Conservation (phyloP, 202 grass and related monocot species). For the Musa balbisiana region DNA sequence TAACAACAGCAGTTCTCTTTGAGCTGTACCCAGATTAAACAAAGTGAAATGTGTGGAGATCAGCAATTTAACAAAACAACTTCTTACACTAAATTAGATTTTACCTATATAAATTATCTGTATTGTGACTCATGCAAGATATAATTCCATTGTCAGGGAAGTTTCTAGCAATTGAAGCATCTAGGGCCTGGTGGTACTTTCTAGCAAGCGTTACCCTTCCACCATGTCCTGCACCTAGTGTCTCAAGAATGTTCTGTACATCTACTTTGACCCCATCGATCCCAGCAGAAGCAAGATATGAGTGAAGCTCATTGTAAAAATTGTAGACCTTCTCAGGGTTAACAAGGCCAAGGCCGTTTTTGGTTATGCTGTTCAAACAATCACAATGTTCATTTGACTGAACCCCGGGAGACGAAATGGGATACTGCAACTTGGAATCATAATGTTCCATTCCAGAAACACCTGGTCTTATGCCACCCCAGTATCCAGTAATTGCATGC, state of each 20-base stretch:
- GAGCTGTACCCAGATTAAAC: conserved; percentile 30
- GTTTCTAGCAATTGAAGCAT: conserved; percentile 58
- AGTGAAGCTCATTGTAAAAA: conserved; percentile 79
- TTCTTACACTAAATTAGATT: not conserved
- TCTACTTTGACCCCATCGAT: conserved; percentile 84
- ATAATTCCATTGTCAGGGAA: conserved; percentile 81
- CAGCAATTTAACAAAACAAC: not conserved
- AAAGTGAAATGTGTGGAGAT: not conserved
- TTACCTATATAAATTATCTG: conserved; percentile 75
- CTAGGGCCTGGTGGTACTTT: conserved; percentile 78
- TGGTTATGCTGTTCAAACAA: conserved; percentile 44
- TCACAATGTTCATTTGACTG: conserved; percentile 47
- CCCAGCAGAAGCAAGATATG: conserved; percentile 62
- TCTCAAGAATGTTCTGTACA: conserved; percentile 78
- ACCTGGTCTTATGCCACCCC: conserved; percentile 66
- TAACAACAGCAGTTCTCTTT: conserved; percentile 52
- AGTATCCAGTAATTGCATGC: conserved; percentile 79
- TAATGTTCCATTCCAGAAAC: conserved; percentile 51
- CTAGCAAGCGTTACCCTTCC: conserved; percentile 58
- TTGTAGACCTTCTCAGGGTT: conserved; percentile 56
- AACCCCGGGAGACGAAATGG: conserved; percentile 48
- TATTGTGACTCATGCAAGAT: conserved; percentile 92
- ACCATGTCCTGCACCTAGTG: conserved; percentile 62
- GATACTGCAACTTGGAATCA: conserved; percentile 56
- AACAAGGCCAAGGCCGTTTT: conserved; percentile 62